Percentiles rank a stretch among this genome's conserved stretches.
phyloP scores from a whole-genome alignment of 768 basidiomycete genomes.

The Pilatotrama ljubarskyi region DNA sequence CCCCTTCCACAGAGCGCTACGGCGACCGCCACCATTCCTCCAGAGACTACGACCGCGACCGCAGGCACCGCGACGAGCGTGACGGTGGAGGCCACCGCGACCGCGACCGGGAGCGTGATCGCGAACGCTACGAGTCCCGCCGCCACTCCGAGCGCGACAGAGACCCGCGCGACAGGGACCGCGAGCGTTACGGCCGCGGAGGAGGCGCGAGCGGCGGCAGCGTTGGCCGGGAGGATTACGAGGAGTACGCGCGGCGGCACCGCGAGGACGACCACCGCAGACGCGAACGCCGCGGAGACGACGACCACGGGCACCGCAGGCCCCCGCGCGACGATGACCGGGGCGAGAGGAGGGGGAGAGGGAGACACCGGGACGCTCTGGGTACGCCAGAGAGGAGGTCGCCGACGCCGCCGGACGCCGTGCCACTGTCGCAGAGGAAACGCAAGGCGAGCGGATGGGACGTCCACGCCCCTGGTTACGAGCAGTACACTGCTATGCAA shows the following conservation, averaged over 20 bases:
- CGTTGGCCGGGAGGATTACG: conserved; percentile 24
- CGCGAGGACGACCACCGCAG: conserved; percentile 45
- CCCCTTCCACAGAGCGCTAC: conserved; percentile 52
- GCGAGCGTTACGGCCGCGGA: conserved; percentile 32
- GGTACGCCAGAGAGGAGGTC: conserved; percentile 80
- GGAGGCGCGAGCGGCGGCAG: conserved; percentile 30
- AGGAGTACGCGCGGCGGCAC: conserved; percentile 26
- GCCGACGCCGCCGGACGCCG: conserved; percentile 85
- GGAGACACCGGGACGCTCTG: conserved; percentile 50
- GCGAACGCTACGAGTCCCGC: conserved; percentile 24
- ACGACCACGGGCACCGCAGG: conserved; percentile 39
- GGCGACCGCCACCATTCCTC: conserved; percentile 50
- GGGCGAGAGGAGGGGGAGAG: conserved; percentile 50
- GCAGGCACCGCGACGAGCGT: conserved; percentile 34
- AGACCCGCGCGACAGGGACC: conserved; percentile 32
- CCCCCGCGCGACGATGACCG: conserved; percentile 36
- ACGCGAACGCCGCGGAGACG: conserved; percentile 34
- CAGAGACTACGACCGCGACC: conserved; percentile 33
- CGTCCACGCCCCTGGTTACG: conserved; percentile 92
- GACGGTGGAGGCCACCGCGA: conserved; percentile 22
- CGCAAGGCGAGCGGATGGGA: conserved; percentile 95
- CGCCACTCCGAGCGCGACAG: conserved; percentile 26
- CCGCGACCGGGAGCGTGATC: conserved; percentile 20
- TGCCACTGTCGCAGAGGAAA: conserved; percentile 82
- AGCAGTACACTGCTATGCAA: conserved; percentile 91